Evolutionary conservation across 805 yeast species (phyloP), one percentile per base, ranked within the genome.

Genomic region (Barnettozyma wickerhamii): DNA sequence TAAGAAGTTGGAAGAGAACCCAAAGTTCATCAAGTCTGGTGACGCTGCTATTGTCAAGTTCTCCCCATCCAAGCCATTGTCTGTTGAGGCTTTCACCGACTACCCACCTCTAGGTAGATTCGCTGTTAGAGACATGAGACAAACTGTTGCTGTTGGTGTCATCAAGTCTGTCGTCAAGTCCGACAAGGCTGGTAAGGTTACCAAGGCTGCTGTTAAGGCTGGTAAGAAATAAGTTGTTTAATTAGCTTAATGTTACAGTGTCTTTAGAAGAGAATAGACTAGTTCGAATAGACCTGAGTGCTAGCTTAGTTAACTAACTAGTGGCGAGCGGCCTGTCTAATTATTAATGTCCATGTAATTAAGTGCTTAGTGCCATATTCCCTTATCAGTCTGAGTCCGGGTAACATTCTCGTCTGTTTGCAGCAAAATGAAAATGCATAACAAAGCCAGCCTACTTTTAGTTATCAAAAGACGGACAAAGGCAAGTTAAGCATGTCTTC

Each of bases 111-210:
- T 90, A 72, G 91, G 95, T 79, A 88, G 98, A 84, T 82, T 90
- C 77, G 91, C 91, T 70, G 96, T 89, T 80, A 90, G 97, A 85
- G 97, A 89, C 77, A 89, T 89, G 96, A 86, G 96, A 84, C 96
- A 89, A 78, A 90, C 97, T 63, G 97, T 90, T 65, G 97, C 97
- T 70, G 97, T 90, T 71, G 96, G 96, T 90, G 97, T 90, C 70
- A 85, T 89, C 91, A 89, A 89, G 84, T 72, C 88, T 54, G 95
- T 88, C 62, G 95, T 77, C 65, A 88, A 88, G 84, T 66, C 85
- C 58, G 83, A 79, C 74, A 74, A 72, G 65, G 86, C 88, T 65
- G 90, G 88, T 75, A 86, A 87, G 89, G 93, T 86, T 64, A 86
- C 95, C 89, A 87, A 87, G 88, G 87, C 95, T 71, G 96, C 95